Evolutionary conservation across 805 yeast species (phyloP), one percentile per base, ranked within the genome.

Genomic region (Schwanniomyces occidentalis): DNA sequence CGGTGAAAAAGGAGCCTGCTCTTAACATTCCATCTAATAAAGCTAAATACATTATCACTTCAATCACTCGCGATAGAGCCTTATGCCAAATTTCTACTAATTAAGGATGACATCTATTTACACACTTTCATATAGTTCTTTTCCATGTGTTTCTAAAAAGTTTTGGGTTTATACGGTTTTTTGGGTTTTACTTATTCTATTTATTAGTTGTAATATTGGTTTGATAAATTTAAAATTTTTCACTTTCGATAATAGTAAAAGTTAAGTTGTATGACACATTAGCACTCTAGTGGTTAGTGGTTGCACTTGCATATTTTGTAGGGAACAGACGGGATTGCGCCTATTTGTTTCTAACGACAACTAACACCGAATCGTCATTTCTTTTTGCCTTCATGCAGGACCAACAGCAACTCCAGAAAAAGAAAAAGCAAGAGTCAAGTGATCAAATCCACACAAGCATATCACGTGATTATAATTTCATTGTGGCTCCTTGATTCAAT

Each of bases 31-130:
- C 43, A 25, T 27, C 37, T 25, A 28, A 24, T 7, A 30, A 37
- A 21, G 27, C 48, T 19, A 40, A 53, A 44, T 64, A 64, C 39
- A 52, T 65, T 8, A 54, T 63, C 34, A 64, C 71, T 6, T 60
- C 69, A 2, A 51, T 61, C 34, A 58, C 60, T 35, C 39, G 42
- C 24, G 49, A 54, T 32, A 51, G 55, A 30, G 56, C 51, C 18
- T 27, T 37, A 12, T 37, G 36, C 19, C 40, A 37, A 19, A 29
- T 35, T 27, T 14, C 22, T 6, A 10, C 34, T 5, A 12, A 30
- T 16, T 30, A 30, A 22, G 16, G 5, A 12, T 26, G 15, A 26
- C 8, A 12, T 12, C n/a, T n/a, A n/a, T n/a, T n/a, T n/a, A n/a
- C n/a, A n/a, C n/a, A n/a, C n/a, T n/a, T n/a, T n/a, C n/a, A n/a